Evolutionary conservation across 192 early-diverging fungal species (phyloP).

Genomic region (Gamsiella multidivaricata): DNA sequence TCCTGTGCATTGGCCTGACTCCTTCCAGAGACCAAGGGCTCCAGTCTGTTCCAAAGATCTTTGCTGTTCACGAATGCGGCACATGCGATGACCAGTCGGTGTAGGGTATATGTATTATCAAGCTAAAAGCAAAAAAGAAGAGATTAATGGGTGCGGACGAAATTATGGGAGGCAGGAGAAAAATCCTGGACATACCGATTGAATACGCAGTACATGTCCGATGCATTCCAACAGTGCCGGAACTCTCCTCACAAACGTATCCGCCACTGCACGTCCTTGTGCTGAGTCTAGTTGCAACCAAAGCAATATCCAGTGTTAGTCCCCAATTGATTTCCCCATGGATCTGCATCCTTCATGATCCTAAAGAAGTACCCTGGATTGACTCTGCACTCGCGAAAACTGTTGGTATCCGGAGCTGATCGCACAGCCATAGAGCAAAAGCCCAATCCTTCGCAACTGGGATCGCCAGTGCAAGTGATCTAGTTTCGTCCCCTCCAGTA

Average conservation of each 20-base stretch:
- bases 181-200: constrained; percentile 31
- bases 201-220: constrained; percentile 15
- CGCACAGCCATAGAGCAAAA: constrained; percentile 26
- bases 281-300: constrained; percentile 13
- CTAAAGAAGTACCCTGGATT: constrained; percentile 32
- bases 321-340: not conserved
- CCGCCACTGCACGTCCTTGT: not conserved
- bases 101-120: constrained; percentile 37
- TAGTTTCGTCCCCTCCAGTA: not conserved
- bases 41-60: constrained; percentile 26
- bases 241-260: constrained; percentile 6
- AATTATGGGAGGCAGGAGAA: no score
- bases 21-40: not conserved
- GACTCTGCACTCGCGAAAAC: constrained; percentile 5
- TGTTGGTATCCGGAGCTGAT: constrained; percentile 29
- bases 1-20: not conserved
- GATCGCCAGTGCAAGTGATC: not conserved
- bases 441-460: constrained; percentile 11
- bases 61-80: constrained; percentile 38
- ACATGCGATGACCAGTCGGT: constrained; percentile 35
- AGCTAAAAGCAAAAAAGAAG: constrained; percentile 5
- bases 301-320: not conserved
- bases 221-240: constrained; percentile 9
- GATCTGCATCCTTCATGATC: no score
- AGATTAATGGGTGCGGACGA: not conserved